Conservation (phyloP, 2,329 filamentous ascomycete species). For the Paramyrothecium roridum region DNA sequence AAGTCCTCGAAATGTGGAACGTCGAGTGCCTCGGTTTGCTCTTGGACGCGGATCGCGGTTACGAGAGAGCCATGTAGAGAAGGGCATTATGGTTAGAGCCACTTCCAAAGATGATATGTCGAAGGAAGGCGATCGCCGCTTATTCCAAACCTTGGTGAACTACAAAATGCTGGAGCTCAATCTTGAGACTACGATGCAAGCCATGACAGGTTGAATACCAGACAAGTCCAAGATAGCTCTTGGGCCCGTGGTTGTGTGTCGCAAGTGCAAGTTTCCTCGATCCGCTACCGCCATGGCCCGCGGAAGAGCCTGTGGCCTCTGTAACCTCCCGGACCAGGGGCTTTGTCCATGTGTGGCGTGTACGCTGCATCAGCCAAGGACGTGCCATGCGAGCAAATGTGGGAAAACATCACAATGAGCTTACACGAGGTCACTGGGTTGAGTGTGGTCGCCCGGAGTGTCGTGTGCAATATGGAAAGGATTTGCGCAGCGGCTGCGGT, state of each 20-base stretch:
- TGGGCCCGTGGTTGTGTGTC: conserved; percentile 40
- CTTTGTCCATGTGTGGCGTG: conserved; percentile 17
- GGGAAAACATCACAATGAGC: conserved; percentile 22
- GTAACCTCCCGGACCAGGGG: conserved; percentile 12
- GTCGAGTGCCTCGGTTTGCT: conserved; percentile 40
- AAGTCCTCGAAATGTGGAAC: conserved; percentile 48
- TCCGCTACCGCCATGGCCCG: conserved; percentile 47
- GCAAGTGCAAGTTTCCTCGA: conserved; percentile 37
- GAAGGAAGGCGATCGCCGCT: conserved; percentile 27
- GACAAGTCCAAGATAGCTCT: conserved; percentile 37
- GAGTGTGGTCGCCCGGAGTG: conserved; percentile 41
- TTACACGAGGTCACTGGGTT: conserved; percentile 38
- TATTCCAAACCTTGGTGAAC: conserved; percentile 42
- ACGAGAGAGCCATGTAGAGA: conserved; percentile 21
- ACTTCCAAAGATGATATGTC: conserved; percentile 22
- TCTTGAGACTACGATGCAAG: conserved; percentile 38
- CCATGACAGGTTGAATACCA: conserved; percentile 41
- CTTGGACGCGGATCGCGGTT: conserved; percentile 40
- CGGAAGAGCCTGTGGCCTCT: conserved; percentile 37
- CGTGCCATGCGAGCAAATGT: conserved; percentile 22
- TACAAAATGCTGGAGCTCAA: conserved; percentile 45
- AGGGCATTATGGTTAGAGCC: conserved; percentile 12
- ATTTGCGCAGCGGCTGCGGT: conserved; percentile 19
- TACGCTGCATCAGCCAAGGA: conserved; percentile 13
- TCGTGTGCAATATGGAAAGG: conserved; percentile 46